These are phyloP conservation scores for Fusarium stilboides DNA, from an alignment of 2,329 filamentous ascomycete species.

Conservation along the genomic window DNA sequence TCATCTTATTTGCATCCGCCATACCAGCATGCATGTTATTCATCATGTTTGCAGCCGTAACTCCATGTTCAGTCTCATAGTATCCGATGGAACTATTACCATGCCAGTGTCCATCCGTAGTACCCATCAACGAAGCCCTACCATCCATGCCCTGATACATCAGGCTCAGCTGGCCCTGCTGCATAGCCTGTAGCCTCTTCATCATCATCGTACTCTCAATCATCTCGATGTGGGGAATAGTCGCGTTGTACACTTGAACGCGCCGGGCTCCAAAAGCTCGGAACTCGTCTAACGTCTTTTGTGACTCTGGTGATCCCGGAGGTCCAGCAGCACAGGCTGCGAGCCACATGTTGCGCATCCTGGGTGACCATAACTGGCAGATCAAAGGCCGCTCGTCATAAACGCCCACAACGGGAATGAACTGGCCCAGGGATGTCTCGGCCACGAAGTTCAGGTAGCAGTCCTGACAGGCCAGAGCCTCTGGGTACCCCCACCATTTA, in stretches of 20 bases:
- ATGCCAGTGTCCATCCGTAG: constrained; percentile 52
- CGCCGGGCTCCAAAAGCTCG: constrained; percentile 48
- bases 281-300: constrained; percentile 49
- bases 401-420: constrained; percentile 47
- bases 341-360: constrained; percentile 57
- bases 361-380: constrained; percentile 57
- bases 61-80: constrained; percentile 55
- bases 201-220: constrained; percentile 51
- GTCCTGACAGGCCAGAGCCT: constrained; percentile 54
- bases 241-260: constrained; percentile 50
- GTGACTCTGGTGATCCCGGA: constrained; percentile 46
- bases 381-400: constrained; percentile 49
- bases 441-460: constrained; percentile 54
- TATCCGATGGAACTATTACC: constrained; percentile 56
- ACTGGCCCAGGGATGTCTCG: constrained; percentile 47
- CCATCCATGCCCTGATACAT: constrained; percentile 55
- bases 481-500: constrained; percentile 56
- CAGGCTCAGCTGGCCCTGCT: constrained; percentile 53
- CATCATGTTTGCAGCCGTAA: constrained; percentile 52
- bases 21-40: constrained; percentile 54
- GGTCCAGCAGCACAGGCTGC: constrained; percentile 49
- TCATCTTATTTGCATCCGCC: constrained; percentile 46
- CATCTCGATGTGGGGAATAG: constrained; percentile 51
- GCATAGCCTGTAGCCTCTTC: constrained; percentile 53
- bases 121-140: constrained; percentile 47